Evolutionary conservation across 1,284 basidiomycete genomes (phyloP), one percentile per base, ranked within the genome.

Genomic region (Stereum hirsutum): DNA sequence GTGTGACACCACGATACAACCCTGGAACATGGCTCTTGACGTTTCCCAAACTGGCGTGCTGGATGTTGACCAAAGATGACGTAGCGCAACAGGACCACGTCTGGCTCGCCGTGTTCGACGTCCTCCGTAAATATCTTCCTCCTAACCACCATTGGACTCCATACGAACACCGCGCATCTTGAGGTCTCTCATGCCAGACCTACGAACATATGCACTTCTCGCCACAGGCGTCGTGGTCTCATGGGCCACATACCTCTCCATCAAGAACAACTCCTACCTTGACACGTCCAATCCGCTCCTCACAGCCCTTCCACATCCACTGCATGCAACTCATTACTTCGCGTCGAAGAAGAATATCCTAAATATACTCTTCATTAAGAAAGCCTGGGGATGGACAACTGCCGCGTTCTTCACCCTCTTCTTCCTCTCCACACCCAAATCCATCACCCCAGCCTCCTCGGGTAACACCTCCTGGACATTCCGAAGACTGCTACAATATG

Each of bases 371-470:
- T 94, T 96, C 63, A 90, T 95, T 56, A 98, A 98, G 66, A 72
- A 76, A 41, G 80, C 86, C 6, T 97, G 95, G 94, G 86, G 69
- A 0, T 97, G 94, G 93, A 94, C 90, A 0, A 73, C 87, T 2
- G 69, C 66, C 15, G 65, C 77, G 1, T 90, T 88, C 59, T 55
- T 86, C 43, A 53, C 72, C 45, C 66, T 74, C 28, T 80, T 73
- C 69, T 30, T 70, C 46, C 77, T 81, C 14, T 70, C 73, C 49
- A 72, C 77, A 2, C 56, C 65, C 4, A 52, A 58, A 6, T 55
- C 61, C 6, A 69, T 70, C 21, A 68, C 70, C 2, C 28, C 28
- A n/a, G n/a, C n/a, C n/a, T n/a, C n/a, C n/a, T n/a, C n/a, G n/a
- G n/a, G n/a, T n/a, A n/a, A n/a, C n/a, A n/a, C n/a, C n/a, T n/a